These are phyloP conservation scores for Eucalyptus melliodora DNA, from an alignment of 345 rosid genomes.

Conservation along the genomic window DNA sequence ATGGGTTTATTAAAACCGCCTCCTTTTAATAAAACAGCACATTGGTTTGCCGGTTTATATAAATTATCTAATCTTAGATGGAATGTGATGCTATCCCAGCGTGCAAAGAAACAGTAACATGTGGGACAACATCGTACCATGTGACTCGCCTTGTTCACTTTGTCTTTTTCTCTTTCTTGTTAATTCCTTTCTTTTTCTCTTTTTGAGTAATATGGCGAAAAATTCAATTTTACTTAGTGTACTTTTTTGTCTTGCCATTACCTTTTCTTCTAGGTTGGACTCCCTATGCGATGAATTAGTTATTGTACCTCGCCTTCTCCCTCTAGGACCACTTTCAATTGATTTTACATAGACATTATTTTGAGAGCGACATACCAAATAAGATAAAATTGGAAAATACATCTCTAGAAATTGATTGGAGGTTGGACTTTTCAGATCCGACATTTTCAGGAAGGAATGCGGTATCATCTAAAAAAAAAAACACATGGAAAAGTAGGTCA, in stretches of 20 bases:
- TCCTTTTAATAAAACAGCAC: background rate
- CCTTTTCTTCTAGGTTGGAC: background rate
- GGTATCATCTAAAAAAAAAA: background rate
- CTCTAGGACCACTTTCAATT: background rate
- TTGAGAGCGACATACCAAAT: background rate
- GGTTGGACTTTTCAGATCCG: background rate
- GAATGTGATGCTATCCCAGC: background rate
- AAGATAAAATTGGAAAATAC: background rate
- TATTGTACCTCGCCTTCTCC: background rate
- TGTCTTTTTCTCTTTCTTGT: background rate
- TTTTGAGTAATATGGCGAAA: background rate
- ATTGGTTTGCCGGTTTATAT: background rate
- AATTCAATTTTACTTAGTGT: background rate
- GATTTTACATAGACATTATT: background rate
- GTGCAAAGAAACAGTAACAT: background rate
- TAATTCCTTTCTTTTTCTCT: background rate
- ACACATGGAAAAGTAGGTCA: background rate
- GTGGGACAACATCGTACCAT: background rate
- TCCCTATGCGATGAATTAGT: background rate
- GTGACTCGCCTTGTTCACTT: background rate
- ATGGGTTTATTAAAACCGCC: background rate
- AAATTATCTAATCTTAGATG: background rate
- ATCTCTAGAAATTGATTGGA: background rate
- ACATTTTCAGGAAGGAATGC: background rate
- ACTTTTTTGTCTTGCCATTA: background rate